Conservation (phyloP, 257 asterid genomes). For the Lycium ferocissimum region DNA sequence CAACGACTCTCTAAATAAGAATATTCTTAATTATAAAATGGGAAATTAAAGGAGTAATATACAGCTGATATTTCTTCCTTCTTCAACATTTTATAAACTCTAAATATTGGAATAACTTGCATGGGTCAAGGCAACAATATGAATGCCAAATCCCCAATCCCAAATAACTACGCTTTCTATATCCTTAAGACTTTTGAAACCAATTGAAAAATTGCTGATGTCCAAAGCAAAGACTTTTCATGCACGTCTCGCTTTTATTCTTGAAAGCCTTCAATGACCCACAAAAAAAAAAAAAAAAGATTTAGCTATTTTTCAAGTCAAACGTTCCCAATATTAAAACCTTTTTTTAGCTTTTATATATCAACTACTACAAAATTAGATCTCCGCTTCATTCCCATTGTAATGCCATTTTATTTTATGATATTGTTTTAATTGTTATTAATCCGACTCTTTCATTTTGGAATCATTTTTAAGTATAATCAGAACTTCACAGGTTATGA, state of each 20-base stretch:
- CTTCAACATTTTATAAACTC: neutral
- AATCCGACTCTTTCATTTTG: too few species aligned
- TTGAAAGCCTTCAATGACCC: neutral
- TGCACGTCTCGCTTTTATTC: constrained; percentile 1
- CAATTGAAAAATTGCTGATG: neutral
- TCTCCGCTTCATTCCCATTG: neutral
- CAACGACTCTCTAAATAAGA: neutral
- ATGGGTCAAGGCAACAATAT: neutral
- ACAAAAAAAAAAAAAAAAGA: neutral
- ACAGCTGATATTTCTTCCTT: neutral
- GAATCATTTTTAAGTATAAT: too few species aligned
- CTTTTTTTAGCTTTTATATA: neutral
- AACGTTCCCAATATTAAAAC: constrained; percentile 14
- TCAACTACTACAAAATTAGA: neutral
- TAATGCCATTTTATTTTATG: neutral
- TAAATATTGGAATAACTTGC: neutral
- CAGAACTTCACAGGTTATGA: too few species aligned
- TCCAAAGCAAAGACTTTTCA: neutral
- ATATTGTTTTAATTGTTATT: neutral
- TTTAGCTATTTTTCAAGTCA: neutral
- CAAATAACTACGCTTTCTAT: neutral
- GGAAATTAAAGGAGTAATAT: neutral
- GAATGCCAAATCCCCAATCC: neutral
- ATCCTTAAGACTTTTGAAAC: neutral
- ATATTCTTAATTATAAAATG: neutral